A percentile compares a stretch with the other conserved stretches of the same genome.
These are phyloP conservation scores for Epichloe coenophiala DNA, from an alignment of 2,329 filamentous ascomycete species.

Conservation along the genomic window DNA sequence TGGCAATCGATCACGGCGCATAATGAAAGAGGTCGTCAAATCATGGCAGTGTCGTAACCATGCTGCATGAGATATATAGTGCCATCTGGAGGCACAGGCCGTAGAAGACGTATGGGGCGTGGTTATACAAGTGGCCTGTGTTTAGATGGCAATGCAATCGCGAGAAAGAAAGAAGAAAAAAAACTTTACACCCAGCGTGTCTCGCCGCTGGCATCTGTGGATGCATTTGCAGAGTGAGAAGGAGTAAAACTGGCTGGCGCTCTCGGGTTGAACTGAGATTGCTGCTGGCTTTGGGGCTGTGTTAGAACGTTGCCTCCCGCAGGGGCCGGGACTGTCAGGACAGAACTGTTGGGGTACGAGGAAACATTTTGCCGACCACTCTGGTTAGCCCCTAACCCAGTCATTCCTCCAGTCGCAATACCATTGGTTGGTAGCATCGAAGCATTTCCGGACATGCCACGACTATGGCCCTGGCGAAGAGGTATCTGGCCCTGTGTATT, in stretches of 20 bases:
- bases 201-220: conserved; percentile 19
- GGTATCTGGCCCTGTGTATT: conserved; percentile 40
- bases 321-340: conserved; percentile 19
- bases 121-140: conserved; percentile 18
- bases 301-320: conserved; percentile 13
- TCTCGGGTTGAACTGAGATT: conserved; percentile 16
- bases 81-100: conserved; percentile 11
- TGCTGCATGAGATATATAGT: conserved; percentile 17
- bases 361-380: conserved; percentile 20
- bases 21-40: conserved; percentile 26
- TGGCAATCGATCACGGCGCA: conserved; percentile 20
- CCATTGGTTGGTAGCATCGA: conserved; percentile 21
- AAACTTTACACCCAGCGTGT: conserved; percentile 25
- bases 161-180: conserved; percentile 6
- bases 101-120: conserved; percentile 8
- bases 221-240: conserved; percentile 12
- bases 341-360: conserved; percentile 19
- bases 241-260: conserved; percentile 14
- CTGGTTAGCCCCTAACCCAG: conserved; percentile 9
- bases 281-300: conserved; percentile 12
- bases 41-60: conserved; percentile 25
- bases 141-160: conserved; percentile 11
- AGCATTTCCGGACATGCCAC: conserved; percentile 27
- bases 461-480: conserved; percentile 29
- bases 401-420: conserved; percentile 12